Evolutionary conservation across 768 basidiomycete species (phyloP).

Genomic region (Lanmaoa rubissima): DNA sequence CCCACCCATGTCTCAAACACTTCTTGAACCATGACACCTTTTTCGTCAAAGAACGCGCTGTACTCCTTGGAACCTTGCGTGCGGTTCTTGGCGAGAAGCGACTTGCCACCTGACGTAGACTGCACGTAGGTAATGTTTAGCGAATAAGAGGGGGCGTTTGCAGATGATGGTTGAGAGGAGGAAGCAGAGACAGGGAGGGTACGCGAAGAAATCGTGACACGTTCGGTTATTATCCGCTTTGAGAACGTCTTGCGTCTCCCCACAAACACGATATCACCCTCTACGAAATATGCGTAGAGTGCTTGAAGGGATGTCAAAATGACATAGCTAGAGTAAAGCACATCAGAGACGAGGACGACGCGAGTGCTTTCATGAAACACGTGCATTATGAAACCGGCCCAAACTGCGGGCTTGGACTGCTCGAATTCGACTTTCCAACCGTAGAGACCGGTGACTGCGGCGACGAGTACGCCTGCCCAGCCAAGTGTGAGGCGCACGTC

Average conservation of each 20-base stretch:
- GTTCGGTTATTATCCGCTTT: slow-evolving; percentile 90
- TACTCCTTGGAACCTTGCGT: slow-evolving; percentile 56
- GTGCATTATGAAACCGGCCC: slow-evolving; percentile 74
- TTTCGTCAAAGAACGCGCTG: slow-evolving; percentile 77
- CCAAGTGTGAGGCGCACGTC: slow-evolving; percentile 87
- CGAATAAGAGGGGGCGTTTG: slow-evolving; percentile 62
- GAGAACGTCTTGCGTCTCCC: slow-evolving; percentile 90
- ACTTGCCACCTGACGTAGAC: slow-evolving; percentile 83
- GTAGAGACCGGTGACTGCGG: slow-evolving; percentile 78
- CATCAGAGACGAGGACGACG: slow-evolving; percentile 4
- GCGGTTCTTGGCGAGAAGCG: slow-evolving; percentile 70
- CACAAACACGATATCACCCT: slow-evolving; percentile 80
- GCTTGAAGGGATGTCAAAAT: slow-evolving; percentile 69
- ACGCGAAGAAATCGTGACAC: slow-evolving; percentile 73
- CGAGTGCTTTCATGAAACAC: slow-evolving; percentile 32
- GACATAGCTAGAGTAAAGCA: slow-evolving; percentile 55
- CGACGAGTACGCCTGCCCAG: slow-evolving; percentile 82
- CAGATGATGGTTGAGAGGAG: slow-evolving; percentile 23
- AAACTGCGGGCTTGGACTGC: slow-evolving; percentile 76
- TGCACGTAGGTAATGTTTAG: slow-evolving; percentile 70
- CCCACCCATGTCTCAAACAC: slow-evolving; percentile 79
- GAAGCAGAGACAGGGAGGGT: slow-evolving; percentile 47
- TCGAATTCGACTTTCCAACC: slow-evolving; percentile 90
- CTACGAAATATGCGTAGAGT: slow-evolving; percentile 83
- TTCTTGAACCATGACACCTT: slow-evolving; percentile 75